Conservation (phyloP, 1,139 yeast genomes). For the Pneumocystis carinii region DNA sequence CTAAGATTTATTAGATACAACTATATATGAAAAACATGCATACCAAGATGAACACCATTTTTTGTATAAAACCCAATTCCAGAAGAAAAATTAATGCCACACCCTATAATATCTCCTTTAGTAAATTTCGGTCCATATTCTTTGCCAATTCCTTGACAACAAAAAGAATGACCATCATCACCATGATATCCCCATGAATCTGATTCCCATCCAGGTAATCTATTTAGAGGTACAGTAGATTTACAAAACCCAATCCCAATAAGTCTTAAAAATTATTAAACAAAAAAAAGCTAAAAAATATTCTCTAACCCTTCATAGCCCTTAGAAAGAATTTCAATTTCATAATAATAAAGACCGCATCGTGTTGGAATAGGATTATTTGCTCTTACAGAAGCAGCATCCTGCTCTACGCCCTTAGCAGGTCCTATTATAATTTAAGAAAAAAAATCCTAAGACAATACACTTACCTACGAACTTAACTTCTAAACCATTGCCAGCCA, state of each 20-base stretch:
- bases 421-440: constrained; percentile 8
- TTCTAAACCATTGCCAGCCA: constrained; percentile 8
- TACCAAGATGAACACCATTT: constrained; percentile 1
- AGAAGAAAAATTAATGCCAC: constrained; percentile 61
- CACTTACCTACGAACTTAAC: constrained; percentile 10
- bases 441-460: neutral
- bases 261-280: constrained; percentile 13
- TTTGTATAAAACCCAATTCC: constrained; percentile 60
- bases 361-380: constrained; percentile 30
- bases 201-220: constrained; percentile 34
- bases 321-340: constrained; percentile 32
- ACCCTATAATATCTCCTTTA: constrained; percentile 56
- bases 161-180: constrained; percentile 38
- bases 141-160: constrained; percentile 30
- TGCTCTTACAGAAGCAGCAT: constrained; percentile 28
- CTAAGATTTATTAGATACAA: constrained; percentile 22
- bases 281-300: constrained; percentile 29
- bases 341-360: constrained; percentile 45
- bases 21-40: neutral
- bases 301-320: constrained; percentile 27
- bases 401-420: constrained; percentile 15
- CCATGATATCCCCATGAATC: constrained; percentile 46
- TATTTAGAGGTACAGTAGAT: constrained; percentile 19
- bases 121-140: constrained; percentile 36
- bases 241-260: constrained; percentile 26